Percentiles rank a stretch among this genome's conserved stretches.
phyloP scores from a whole-genome alignment of 352 stramenopile genomes.

The Globisporangium yorkense region DNA sequence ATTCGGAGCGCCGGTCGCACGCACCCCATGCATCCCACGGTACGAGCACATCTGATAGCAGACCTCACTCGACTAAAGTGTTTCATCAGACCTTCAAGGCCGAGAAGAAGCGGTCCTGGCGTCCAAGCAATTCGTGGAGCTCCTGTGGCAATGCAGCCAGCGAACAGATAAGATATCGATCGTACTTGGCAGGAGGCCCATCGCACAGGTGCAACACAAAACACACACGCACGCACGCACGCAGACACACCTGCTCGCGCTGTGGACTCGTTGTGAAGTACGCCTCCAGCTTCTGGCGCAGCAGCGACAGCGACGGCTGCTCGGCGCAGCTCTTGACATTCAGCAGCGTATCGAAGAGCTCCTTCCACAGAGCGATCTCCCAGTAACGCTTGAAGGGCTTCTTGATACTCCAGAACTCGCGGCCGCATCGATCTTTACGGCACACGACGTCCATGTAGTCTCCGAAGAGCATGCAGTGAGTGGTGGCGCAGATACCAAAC shows the following conservation, averaged over 20 bases:
- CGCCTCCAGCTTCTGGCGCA: conserved; percentile 43
- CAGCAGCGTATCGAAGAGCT: conserved; percentile 62
- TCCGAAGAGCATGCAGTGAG: conserved; percentile 81
- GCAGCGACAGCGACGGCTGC: conserved; percentile 47
- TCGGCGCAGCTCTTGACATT: conserved; percentile 64
- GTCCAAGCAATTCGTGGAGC: conserved; percentile 37
- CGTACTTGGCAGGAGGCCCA: conserved; percentile 5
- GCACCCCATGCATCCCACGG: not conserved
- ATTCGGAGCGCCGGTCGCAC: not conserved
- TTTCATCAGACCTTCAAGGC: conserved; percentile 30
- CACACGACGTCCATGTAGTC: conserved; percentile 76
- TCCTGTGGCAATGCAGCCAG: conserved; percentile 29
- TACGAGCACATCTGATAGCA: not conserved
- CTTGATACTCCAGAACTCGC: conserved; percentile 33
- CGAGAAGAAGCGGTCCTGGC: conserved; percentile 46
- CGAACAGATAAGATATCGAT: conserved; percentile 4
- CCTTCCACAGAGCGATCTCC: conserved; percentile 64
- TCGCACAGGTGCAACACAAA: too few relatives aligned
- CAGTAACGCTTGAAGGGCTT: conserved; percentile 78
- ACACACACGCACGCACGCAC: not conserved
- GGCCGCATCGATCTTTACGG: conserved; percentile 18
- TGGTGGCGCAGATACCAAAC: conserved; percentile 70
- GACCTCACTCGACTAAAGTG: not conserved
- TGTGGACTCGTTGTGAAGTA: conserved; percentile 41
- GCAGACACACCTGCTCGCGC: conserved; percentile 33